Evolutionary conservation across 139 green algal species (phyloP), one percentile per base, ranked within the genome.

Genomic region (Tetraselmis striata): DNA sequence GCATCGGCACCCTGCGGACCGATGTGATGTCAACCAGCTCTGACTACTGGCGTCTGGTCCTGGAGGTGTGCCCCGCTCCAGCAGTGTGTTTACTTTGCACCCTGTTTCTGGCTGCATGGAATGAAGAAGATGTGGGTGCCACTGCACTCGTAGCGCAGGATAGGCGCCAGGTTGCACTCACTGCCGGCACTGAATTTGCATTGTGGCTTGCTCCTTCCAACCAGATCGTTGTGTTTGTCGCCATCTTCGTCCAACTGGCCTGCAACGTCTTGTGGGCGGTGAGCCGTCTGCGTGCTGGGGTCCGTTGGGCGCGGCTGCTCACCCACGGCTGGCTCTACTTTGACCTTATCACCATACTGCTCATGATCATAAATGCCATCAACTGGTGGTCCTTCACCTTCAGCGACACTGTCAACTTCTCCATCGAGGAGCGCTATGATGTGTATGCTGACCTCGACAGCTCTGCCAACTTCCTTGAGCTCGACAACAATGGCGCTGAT

Each of bases 301-400:
- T 83, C 27, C 80, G 32, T 1, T 59, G 45, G 23, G 30, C 86
- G 28, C 59, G 59, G 23, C 90, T 92, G 84, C 91, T 95, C 74
- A 59, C 74, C 5, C 82, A 30, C 29, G 84, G 77, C 76, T 96
- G 92, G 90, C 89, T 93, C 76, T 94, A 91, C 87, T 85, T 95
- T 32, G 90, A 95, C 81, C 84, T 94, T 30, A 29, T 86, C 26
- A 94, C 86, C 80, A 95, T 94, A 45, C 76, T 58, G n/a, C 88
- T 97, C 81, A 86, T 95, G 80, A 82, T 89, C 30, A 45, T 85
- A 1, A 88, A 81, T 30, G 83, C 92, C 45, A 84, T 91, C 79
- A 89, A 95, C 23, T 95, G 93, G 93, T 94, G 91, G 83, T 59
- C 82, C 25, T 94, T 91, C 82, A 86, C 87, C n/a, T 80, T 83